A percentile compares a stretch with the other conserved stretches of the same genome.
phyloP scores from a whole-genome alignment of 768 basidiomycete genomes.

The Lenzites betulinus region DNA sequence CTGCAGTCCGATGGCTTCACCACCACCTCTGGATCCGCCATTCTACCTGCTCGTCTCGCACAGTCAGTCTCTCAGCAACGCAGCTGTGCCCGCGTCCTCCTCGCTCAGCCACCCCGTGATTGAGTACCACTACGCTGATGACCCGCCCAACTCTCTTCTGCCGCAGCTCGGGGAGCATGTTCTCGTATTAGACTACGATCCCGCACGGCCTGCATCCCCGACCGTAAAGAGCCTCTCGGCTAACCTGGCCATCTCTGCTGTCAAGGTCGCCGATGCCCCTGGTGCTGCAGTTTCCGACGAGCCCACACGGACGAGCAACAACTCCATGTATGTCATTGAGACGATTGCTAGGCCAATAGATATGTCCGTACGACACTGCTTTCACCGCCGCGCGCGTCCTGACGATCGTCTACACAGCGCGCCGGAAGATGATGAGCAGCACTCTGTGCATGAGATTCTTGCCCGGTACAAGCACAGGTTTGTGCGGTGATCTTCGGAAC shows the following conservation, averaged over 20 bases:
- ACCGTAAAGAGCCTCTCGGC: slow-evolving; percentile 53
- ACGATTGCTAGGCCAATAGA: slow-evolving; percentile 55
- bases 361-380: slow-evolving; percentile 38
- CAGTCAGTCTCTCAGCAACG: slow-evolving; percentile 46
- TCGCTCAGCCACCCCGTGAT: slow-evolving; percentile 69
- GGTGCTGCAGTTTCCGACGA: slow-evolving; percentile 61
- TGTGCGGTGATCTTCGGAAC: background rate
- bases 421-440: slow-evolving; percentile 34
- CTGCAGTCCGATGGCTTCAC: slow-evolving; percentile 1
- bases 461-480: slow-evolving; percentile 73
- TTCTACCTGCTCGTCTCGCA: slow-evolving; percentile 72
- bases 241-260: slow-evolving; percentile 51
- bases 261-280: slow-evolving; percentile 73
- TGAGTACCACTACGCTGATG: slow-evolving; percentile 83
- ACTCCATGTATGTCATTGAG: slow-evolving; percentile 77
- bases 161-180: slow-evolving; percentile 70
- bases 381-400: background rate
- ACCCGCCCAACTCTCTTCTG: slow-evolving; percentile 65
- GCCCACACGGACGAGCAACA: slow-evolving; percentile 44
- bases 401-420: slow-evolving; percentile 13
- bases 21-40: slow-evolving; percentile 42
- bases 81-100: slow-evolving; percentile 32
- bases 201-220: slow-evolving; percentile 39
- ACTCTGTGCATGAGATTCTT: slow-evolving; percentile 52
- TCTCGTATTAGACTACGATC: slow-evolving; percentile 70